Conservation (phyloP, 2,329 filamentous ascomycete genomes). For the Fonsecaea nubica region DNA sequence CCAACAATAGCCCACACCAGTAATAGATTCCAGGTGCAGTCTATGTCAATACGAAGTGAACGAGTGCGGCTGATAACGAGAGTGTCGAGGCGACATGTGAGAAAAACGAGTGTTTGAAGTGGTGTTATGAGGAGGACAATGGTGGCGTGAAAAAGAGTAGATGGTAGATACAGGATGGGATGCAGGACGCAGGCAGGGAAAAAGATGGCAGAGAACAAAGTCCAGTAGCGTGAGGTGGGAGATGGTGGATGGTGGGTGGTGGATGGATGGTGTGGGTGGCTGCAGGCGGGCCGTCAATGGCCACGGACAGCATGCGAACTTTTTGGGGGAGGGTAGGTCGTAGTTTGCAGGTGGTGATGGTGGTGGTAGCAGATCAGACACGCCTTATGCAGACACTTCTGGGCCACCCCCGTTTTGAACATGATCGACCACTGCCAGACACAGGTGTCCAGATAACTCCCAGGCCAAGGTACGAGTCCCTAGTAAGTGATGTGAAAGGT, state of each 20-base stretch:
- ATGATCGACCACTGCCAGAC: neutral
- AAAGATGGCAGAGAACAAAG: neutral
- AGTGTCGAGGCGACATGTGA: neutral
- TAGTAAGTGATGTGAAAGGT: conserved; percentile 2
- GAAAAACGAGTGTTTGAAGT: neutral
- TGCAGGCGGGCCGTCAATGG: conserved; percentile 2
- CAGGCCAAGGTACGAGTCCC: too few species aligned
- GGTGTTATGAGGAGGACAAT: neutral
- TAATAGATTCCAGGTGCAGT: neutral
- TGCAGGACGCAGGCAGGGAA: neutral
- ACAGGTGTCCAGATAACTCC: too few species aligned
- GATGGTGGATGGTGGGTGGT: neutral
- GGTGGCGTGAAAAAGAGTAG: neutral
- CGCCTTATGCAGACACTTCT: neutral
- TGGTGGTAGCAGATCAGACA: neutral
- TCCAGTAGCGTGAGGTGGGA: too few species aligned
- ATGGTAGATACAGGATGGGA: neutral
- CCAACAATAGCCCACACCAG: conserved; percentile 3
- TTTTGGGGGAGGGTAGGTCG: neutral
- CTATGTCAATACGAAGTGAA: conserved; percentile 11
- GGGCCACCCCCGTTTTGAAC: neutral
- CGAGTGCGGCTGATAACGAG: conserved; percentile 2
- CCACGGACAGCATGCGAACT: conserved; percentile 7
- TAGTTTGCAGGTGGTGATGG: neutral
- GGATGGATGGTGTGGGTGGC: neutral